These are phyloP conservation scores for Penicillium ucsense DNA, from an alignment of 495 filamentous ascomycete species.

Conservation along the genomic window DNA sequence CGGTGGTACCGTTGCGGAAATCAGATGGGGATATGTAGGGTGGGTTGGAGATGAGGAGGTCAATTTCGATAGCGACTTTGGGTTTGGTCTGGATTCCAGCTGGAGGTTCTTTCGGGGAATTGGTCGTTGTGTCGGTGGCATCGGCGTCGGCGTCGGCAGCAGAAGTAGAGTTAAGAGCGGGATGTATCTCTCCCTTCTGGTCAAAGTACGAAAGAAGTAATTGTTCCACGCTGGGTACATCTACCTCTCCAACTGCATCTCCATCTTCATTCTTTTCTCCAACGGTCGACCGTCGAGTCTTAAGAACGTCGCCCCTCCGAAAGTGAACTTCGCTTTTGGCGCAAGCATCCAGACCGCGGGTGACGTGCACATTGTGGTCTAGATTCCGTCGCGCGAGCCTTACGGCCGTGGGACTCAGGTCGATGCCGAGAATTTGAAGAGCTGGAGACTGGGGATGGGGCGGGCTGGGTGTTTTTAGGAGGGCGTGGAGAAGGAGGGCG, in stretches of 20 bases:
- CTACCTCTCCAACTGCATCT: too few species aligned
- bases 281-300: too few species aligned
- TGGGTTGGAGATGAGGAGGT: constrained; percentile 81
- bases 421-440: constrained; percentile 31
- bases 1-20: constrained; percentile 48
- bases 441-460: constrained; percentile 10
- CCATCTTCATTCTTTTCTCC: too few species aligned
- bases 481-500: constrained; percentile 56
- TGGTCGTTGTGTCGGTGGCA: too few species aligned
- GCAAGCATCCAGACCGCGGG: constrained; percentile 13
- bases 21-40: constrained; percentile 68
- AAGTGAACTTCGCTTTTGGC: constrained; percentile 41
- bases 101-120: too few species aligned
- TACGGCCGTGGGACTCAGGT: constrained; percentile 42
- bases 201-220: constrained; percentile 5
- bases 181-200: too few species aligned
- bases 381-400: constrained; percentile 53
- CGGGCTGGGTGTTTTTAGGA: constrained; percentile 23
- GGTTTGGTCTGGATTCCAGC: too few species aligned
- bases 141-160: too few species aligned
- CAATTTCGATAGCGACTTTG: constrained; percentile 22
- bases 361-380: constrained; percentile 32
- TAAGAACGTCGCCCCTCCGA: constrained; percentile 44
- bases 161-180: too few species aligned
- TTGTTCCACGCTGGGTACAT: constrained; percentile 3